phyloP scores from a whole-genome alignment of 805 yeast genomes.

The Clavispora asparagi region DNA sequence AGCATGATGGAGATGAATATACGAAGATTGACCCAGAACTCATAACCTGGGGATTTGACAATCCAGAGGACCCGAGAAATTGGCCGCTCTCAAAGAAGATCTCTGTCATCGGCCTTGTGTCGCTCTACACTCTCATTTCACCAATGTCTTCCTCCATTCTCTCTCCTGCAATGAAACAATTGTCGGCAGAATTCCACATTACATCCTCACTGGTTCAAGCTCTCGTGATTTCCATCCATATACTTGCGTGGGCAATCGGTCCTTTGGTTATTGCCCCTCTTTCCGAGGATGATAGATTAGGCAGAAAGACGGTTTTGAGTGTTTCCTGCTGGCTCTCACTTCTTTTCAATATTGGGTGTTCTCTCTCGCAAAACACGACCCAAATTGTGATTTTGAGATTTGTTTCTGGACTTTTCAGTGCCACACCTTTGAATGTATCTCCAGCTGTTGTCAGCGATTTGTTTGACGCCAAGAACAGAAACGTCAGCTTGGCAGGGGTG shows the following conservation, averaged over 20 bases:
- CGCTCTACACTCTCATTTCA: constrained; percentile 32
- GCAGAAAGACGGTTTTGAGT: constrained; percentile 30
- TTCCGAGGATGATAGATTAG: constrained; percentile 32
- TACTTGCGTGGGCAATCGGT: constrained; percentile 37
- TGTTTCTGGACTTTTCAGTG: constrained; percentile 34
- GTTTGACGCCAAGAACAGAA: constrained; percentile 28
- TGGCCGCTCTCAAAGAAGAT: constrained; percentile 24
- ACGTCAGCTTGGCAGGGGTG: constrained; percentile 31
- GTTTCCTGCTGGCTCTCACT: constrained; percentile 30
- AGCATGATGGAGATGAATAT: constrained; percentile 29
- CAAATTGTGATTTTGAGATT: constrained; percentile 32
- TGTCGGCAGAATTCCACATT: constrained; percentile 27
- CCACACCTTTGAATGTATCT: constrained; percentile 33
- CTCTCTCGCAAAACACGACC: constrained; percentile 27
- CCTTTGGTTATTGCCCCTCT: constrained; percentile 37
- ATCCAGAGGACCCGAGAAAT: constrained; percentile 32
- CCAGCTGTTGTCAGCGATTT: constrained; percentile 37
- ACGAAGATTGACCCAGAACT: constrained; percentile 32
- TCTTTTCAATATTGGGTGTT: constrained; percentile 33
- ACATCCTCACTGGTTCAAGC: constrained; percentile 20
- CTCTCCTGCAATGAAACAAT: constrained; percentile 30
- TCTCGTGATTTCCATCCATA: constrained; percentile 31
- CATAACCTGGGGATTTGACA: constrained; percentile 29
- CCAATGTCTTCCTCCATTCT: constrained; percentile 39
- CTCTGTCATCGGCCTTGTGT: constrained; percentile 22